Evolutionary conservation across 352 stramenopile genomes (phyloP), one percentile per base, ranked within the genome.

Genomic region (Globisporangium takayamanum): DNA sequence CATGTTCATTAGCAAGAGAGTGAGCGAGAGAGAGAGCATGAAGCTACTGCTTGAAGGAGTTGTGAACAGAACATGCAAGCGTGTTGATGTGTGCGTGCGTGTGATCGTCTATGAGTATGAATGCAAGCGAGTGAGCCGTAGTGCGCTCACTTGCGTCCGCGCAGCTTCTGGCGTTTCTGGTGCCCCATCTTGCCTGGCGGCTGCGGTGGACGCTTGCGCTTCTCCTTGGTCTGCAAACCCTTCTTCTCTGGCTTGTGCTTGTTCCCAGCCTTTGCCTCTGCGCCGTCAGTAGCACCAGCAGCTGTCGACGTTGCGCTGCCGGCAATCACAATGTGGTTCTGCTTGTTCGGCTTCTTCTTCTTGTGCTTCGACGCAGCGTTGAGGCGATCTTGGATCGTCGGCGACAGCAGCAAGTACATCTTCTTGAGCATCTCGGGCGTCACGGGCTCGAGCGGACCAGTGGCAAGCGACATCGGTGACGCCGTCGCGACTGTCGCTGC

Each of bases 371-470:
- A 80, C 56, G 76, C 81, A 16, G 62, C 70, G n/a, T 74, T 63
- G 28, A 78, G 55, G 33, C 68, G 70, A 44, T 92, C 80, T 28
- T 85, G 76, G 14, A 81, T 64, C 52, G 74, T 80, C 42, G 81
- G 79, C 14, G 74, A 82, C 60, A 92, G 63, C 39, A 86, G 67
- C 56, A 88, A 25, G 45, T 92, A 92, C 39, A 84, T 54, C 55
- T 85, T 80, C 52, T 82, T 76, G 50, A 89, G 63, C 45, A 88
- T 65, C 49, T 87, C 78, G 51, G 69, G 65, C 15, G 79, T 89
- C 56, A 93, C 67, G 0, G 68, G 65, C 55, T 73, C 54, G 14
- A 88, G 44, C 15, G 46, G 14, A 25, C 48, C 45, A n/a, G 57
- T 58, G 5, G 47, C 49, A n/a, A 8, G 16, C 16, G 14, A 3